Base-by-base conservation (phyloP, 441 rosid genomes). In the Populus tomentosa region DNA sequence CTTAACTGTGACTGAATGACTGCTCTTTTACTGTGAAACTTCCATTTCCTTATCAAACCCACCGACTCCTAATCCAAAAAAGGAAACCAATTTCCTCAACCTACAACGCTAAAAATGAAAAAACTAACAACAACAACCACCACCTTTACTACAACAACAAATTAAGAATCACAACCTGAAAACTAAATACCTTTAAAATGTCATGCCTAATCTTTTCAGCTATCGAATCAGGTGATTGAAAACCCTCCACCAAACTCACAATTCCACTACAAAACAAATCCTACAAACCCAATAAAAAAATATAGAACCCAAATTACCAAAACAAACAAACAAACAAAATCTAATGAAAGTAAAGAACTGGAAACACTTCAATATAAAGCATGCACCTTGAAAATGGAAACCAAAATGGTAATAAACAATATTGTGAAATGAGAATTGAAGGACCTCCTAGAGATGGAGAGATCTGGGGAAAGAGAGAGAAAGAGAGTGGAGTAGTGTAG, bases 381-480 rank as follows among this genome's bases (percentile, higher is more conserved):
- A 5, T 66, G 67, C 53, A 71, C 75, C 81, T 70, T 38, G 40
- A 72, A 74, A 59, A 70, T 32, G 69, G 64, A 7, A 70, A 26
- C 11, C 35, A 35, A 11, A 20, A 32, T 18, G 2, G 56, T 18
- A 30, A 50, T 1, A 1, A 64, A 56, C n/a, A 38, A 11, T 13
- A 70, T 38, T 32, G 36, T 20, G 23, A 23, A 13, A 14, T 28
- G 70, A 78, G 46, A 86, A 73, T 33, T 67, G 78, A 72, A 77
- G 77, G 77, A 46, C 38, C 69, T 38, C 42, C 33, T 9, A 77
- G 70, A 56, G 67, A 70, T 77, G 56, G 73, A 59, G n/a, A 82
- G 74, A 86, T 82, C 90, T 87, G 79, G 80, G 75, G 40, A 36
- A 0, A 76, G 62, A 66, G n/a, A n/a, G n/a, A n/a, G n/a, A n/a